Evolutionary conservation across 2,329 filamentous ascomycete genomes (phyloP).

Genomic region (Amesomyces nigricolor): DNA sequence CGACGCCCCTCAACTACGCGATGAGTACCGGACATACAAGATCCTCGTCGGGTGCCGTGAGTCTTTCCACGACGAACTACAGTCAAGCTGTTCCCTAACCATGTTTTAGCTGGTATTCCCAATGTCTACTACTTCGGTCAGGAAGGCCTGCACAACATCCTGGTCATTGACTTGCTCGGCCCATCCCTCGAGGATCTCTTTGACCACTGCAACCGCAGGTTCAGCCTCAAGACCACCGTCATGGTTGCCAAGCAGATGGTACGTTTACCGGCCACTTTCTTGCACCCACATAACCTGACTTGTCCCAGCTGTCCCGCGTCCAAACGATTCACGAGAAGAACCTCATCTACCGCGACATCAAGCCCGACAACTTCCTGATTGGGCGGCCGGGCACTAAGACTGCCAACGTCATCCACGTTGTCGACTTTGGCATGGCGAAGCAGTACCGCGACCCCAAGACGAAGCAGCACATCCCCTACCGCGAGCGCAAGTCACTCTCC

Average conservation of each 20-base stretch:
- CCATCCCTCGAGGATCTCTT: conserved; percentile 95
- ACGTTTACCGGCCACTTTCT: neutral
- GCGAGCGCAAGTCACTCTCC: conserved; percentile 92
- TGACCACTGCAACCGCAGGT: conserved; percentile 91
- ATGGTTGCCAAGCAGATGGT: conserved; percentile 99
- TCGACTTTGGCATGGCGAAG: conserved; percentile 99
- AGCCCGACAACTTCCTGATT: conserved; percentile 98
- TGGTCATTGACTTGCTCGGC: conserved; percentile 93
- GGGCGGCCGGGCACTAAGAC: conserved; percentile 86
- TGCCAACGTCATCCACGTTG: conserved; percentile 97
- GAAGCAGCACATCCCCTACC: conserved; percentile 97
- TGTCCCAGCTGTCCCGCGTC: conserved; percentile 71
- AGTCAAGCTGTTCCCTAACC: conserved; percentile 14
- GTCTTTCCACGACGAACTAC: conserved; percentile 38
- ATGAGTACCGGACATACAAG: conserved; percentile 99
- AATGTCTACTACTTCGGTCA: conserved; percentile 99
- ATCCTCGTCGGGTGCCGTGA: conserved; percentile 98
- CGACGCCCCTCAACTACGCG: conserved; percentile 92
- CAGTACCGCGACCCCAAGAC: conserved; percentile 98
- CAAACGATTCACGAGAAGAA: conserved; percentile 97
- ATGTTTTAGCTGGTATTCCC: conserved; percentile 75
- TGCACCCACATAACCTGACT: conserved; percentile 26
- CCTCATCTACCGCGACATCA: conserved; percentile 97
- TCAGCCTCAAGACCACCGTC: conserved; percentile 94
- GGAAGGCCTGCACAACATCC: conserved; percentile 96